Evolutionary conservation across 371 early-diverging fungal genomes (phyloP), one percentile per base, ranked within the genome.

Genomic region (Lichtheimia hyalospora): DNA sequence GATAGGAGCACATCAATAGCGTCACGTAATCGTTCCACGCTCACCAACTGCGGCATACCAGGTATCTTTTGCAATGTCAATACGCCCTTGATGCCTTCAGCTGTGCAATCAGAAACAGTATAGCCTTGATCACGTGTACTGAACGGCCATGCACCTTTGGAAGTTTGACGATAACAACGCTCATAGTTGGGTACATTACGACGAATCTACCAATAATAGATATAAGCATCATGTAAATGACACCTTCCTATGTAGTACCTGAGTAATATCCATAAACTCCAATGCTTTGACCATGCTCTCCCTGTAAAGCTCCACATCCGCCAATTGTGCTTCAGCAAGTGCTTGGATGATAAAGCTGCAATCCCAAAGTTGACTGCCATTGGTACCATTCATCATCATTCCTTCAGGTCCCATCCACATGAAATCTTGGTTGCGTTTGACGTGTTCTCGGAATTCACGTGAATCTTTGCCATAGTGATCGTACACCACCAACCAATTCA

Each of bases 351-450:
- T 78, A 70, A 97, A 92, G 0, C 94, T 87, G 5, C 96, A 89
- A 73, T 98, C 98, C 99, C 99, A 98, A 24, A 97, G 81, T 72
- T 98, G 99, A 48, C 92, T 92, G 5, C 99, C 99, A 62, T 97
- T 96, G 24, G 98, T 98, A n/a, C 98, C 97, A 69, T 92, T 91
- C 86, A 93, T 92, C 81, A 93, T 90, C 91, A 98, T 90, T 10
- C 99, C 99, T 61, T 91, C 92, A 25, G 77, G 68, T 24, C 92
- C 87, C 84, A 96, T 83, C 89, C 96, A 96, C 84, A 97, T 73
- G 62, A 91, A 95, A 63, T 97, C 98, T 25, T 77, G 70, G 51
- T 88, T 78, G 40, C 92, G 85, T 27, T 75, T 74, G 14, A 85
- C 80, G 76, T 96, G 95, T 58, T 83, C 74, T 50, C 79, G 70